A percentile compares a stretch with the other conserved stretches of the same genome.
These are phyloP conservation scores for Aspergillus sp. DNA, from an alignment of 2,329 filamentous ascomycete species.

Conservation along the genomic window DNA sequence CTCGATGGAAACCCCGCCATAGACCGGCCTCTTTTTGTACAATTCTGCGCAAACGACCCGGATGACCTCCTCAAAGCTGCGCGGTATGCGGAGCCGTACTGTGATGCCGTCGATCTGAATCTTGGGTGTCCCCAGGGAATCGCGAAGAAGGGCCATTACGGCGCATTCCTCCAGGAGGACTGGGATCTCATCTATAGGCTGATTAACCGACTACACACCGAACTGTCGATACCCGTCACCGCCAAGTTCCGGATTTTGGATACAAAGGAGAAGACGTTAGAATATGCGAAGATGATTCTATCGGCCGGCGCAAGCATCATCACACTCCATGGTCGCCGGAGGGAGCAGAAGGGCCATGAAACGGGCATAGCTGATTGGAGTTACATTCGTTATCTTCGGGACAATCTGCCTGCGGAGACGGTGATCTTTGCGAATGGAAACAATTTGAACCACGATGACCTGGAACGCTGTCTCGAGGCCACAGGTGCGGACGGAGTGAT, in stretches of 20 bases:
- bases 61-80: conserved; percentile 63
- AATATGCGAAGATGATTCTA: conserved; percentile 85
- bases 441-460: conserved; percentile 75
- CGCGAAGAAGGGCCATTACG: conserved; percentile 85
- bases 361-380: conserved; percentile 92
- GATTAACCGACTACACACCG: conserved; percentile 76
- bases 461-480: conserved; percentile 72
- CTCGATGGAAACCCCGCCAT: conserved; percentile 84
- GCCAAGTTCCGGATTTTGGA: conserved; percentile 93
- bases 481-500: conserved; percentile 93
- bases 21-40: conserved; percentile 89
- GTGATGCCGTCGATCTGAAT: conserved; percentile 94
- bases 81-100: conserved; percentile 75
- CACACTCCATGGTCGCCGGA: conserved; percentile 82
- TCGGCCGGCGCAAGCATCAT: conserved; percentile 87
- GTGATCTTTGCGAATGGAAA: conserved; percentile 98
- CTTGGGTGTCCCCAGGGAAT: conserved; percentile 96
- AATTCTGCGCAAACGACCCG: conserved; percentile 71
- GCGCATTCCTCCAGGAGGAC: conserved; percentile 92
- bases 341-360: conserved; percentile 94
- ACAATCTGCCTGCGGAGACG: conserved; percentile 79
- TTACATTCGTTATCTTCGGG: conserved; percentile 77
- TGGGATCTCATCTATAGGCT: conserved; percentile 78
- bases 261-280: conserved; percentile 79
- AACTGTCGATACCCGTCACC: conserved; percentile 80